phyloP scores from a whole-genome alignment of 192 early-diverging fungal genomes.

The Gamsiella multidivaricata region DNA sequence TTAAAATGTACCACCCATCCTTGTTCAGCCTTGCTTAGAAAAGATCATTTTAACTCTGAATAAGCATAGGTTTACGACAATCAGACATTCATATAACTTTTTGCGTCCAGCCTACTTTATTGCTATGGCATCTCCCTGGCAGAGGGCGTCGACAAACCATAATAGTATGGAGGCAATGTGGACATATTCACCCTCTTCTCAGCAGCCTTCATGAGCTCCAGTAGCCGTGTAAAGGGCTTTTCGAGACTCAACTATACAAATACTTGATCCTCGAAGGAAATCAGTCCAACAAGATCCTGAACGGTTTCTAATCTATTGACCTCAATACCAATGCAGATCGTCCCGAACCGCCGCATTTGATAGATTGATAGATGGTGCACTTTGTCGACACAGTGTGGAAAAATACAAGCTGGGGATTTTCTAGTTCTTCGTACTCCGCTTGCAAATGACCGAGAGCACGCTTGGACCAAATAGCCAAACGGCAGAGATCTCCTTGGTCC shows the following conservation, averaged over 20 bases:
- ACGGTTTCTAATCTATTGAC: neutral
- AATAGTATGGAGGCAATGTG: neutral
- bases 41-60: too few relatives aligned
- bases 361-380: neutral
- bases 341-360: neutral
- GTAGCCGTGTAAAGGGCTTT: neutral
- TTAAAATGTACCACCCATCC: too few relatives aligned
- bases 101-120: slow-evolving; percentile 5
- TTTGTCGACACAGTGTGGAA: neutral
- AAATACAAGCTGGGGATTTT: slow-evolving; percentile 2
- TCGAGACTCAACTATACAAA: neutral
- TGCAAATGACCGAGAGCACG: neutral
- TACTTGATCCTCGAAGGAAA: slow-evolving; percentile 2
- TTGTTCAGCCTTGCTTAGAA: too few relatives aligned
- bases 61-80: too few relatives aligned
- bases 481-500: neutral
- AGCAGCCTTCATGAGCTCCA: neutral
- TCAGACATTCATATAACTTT: too few relatives aligned
- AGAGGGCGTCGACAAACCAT: neutral
- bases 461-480: slow-evolving; percentile 8
- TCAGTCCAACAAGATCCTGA: neutral
- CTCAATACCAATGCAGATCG: neutral
- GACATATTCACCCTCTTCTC: neutral
- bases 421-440: neutral
- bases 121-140: neutral